These are phyloP conservation scores for Solanum rostratum DNA, from an alignment of 257 asterid genomes.

Conservation along the genomic window DNA sequence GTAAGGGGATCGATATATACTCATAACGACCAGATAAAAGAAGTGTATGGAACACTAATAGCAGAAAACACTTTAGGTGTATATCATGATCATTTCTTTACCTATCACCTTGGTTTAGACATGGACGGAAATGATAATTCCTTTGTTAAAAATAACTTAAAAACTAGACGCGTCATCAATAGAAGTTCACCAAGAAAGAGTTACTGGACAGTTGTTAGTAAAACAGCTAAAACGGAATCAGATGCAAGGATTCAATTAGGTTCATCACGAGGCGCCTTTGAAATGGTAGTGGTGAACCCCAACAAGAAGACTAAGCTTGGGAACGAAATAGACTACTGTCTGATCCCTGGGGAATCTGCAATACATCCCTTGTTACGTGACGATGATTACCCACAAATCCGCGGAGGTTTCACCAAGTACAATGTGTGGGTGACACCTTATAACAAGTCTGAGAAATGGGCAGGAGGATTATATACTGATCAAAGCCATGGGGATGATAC, in stretches of 20 bases:
- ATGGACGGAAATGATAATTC: constrained; percentile 46
- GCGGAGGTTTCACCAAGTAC: constrained; percentile 32
- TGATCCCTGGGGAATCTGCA: constrained; percentile 32
- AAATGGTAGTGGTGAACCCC: constrained; percentile 33
- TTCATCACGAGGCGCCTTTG: constrained; percentile 1
- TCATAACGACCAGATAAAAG: background rate
- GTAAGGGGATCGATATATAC: background rate
- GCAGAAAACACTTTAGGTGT: constrained; percentile 41
- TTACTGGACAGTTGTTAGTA: background rate
- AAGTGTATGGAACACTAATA: background rate
- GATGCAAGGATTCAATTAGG: constrained; percentile 35
- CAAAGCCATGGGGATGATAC: constrained; percentile 45
- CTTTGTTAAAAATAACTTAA: constrained; percentile 29
- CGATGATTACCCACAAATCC: constrained; percentile 33
- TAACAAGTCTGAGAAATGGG: constrained; percentile 49
- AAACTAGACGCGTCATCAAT: background rate
- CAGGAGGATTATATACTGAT: constrained; percentile 35
- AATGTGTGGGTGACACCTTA: constrained; percentile 50
- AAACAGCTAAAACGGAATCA: background rate
- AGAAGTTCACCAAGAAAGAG: background rate
- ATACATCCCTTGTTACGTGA: constrained; percentile 17
- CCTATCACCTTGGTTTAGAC: constrained; percentile 41
- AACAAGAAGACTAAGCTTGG: constrained; percentile 40
- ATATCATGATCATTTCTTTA: constrained; percentile 55
- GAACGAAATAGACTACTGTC: constrained; percentile 31